A percentile compares a stretch with the other conserved stretches of the same genome.
Conservation (phyloP, 2,329 filamentous ascomycete species). For the Pestalotiopsis sp. region DNA sequence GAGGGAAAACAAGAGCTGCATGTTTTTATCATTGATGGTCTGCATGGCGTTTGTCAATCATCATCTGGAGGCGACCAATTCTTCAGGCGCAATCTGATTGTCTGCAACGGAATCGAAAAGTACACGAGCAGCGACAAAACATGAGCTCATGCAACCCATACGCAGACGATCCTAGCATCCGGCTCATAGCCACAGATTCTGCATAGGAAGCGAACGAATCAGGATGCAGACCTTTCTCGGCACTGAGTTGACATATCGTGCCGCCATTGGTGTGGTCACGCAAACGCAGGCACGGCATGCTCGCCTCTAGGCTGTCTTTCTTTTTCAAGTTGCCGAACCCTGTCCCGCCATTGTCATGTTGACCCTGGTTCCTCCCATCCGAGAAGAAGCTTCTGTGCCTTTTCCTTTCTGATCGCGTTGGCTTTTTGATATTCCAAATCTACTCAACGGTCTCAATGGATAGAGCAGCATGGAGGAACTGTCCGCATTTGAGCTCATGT, state of each 20-base stretch:
- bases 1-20: neutral
- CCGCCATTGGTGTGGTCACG: neutral
- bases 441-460: neutral
- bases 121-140: neutral
- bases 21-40: neutral
- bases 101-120: too few species aligned
- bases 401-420: neutral
- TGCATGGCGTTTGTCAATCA: neutral
- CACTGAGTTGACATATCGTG: slow-evolving; percentile 4
- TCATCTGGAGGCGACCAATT: too few species aligned
- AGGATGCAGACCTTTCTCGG: neutral
- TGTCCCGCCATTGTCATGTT: slow-evolving; percentile 1
- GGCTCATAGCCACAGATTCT: neutral
- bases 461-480: neutral
- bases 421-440: neutral
- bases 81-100: too few species aligned
- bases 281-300: slow-evolving; percentile 9
- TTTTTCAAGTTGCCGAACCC: neutral
- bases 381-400: neutral
- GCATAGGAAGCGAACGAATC: neutral
- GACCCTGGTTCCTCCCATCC: slow-evolving; percentile 1
- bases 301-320: neutral
- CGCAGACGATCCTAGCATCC: neutral
- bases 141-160: neutral
- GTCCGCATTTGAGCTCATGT: neutral